These are phyloP conservation scores for Furculomyces boomerangus DNA, from an alignment of 371 early-diverging fungal species.

Conservation along the genomic window DNA sequence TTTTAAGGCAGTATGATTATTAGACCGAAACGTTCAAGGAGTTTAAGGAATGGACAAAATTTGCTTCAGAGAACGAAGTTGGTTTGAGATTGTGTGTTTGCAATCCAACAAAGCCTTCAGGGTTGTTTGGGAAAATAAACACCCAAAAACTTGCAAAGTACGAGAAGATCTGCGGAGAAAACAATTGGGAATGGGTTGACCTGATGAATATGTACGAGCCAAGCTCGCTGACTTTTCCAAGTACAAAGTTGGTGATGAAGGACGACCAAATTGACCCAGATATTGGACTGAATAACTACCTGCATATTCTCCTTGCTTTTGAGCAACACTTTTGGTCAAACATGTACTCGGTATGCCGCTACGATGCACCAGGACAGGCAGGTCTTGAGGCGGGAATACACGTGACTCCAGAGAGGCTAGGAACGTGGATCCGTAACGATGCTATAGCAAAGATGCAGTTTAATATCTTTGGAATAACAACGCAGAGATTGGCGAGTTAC, in stretches of 20 bases:
- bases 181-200: background rate
- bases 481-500: background rate
- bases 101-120: background rate
- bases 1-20: background rate
- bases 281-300: background rate
- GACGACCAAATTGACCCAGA: background rate
- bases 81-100: background rate
- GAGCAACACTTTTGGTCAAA: slow-evolving; percentile 1
- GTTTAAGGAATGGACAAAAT: background rate
- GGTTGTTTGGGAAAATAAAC: background rate
- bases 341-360: background rate
- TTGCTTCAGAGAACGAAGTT: background rate
- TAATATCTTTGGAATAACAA: background rate
- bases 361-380: background rate
- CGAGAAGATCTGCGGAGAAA: background rate
- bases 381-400: background rate
- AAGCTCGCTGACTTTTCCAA: background rate
- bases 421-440: background rate
- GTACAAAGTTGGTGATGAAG: background rate
- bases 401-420: background rate
- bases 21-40: background rate
- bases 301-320: background rate
- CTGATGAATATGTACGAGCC: background rate
- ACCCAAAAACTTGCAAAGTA: background rate
- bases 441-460: background rate